Evolutionary conservation across 2,329 filamentous ascomycete genomes (phyloP), one percentile per base, ranked within the genome.

Genomic region (Nothophoma quercina): DNA sequence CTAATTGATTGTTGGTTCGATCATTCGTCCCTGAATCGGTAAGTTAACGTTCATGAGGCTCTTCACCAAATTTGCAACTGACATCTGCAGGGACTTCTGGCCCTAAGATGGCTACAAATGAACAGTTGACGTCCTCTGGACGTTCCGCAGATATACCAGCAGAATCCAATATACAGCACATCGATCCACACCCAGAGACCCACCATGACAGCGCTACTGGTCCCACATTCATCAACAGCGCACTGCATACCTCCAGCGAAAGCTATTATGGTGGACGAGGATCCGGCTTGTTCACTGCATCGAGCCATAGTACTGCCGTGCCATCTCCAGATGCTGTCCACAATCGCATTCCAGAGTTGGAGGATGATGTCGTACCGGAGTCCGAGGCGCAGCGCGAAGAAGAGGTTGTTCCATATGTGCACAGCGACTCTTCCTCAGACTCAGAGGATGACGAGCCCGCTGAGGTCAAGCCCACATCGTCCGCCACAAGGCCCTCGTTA

Each of bases 61-160:
- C 21, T 28, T 13, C 9, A 23, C 2, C n/a, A 21, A 7, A 9
- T 26, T 26, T 21, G 9, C 15, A 18, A 33, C 15, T 47, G 21
- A 53, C 30, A 38, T 26, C 30, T 43, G 38, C 42, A 57, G 38
- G 46, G 21, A 40, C 41, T 23, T 8, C 15, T 28, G n/a, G 32
- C 16, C 22, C 3, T 50, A 29, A 19, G 50, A 74, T 74, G 70
- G 58, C 61, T 41, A 63, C 60, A 16, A 44, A 60, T 33, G 71
- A 72, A 9, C 56, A 49, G 25, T 65, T 70, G 10, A 73, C 70
- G n/a, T 70, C 70, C 6, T 72, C 71, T 13, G 74, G 68, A 41
- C 71, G 62, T 5, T 75, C 70, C 69, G 66, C 71, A 41, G 69
- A 71, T 13, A 75, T 71, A 38, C 68, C 72, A 13, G 63, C 58